Percentiles rank a stretch among this genome's conserved stretches.
Evolutionary conservation across 108 stramenopile species (phyloP).

Genomic region (Skeletonema potamos): DNA sequence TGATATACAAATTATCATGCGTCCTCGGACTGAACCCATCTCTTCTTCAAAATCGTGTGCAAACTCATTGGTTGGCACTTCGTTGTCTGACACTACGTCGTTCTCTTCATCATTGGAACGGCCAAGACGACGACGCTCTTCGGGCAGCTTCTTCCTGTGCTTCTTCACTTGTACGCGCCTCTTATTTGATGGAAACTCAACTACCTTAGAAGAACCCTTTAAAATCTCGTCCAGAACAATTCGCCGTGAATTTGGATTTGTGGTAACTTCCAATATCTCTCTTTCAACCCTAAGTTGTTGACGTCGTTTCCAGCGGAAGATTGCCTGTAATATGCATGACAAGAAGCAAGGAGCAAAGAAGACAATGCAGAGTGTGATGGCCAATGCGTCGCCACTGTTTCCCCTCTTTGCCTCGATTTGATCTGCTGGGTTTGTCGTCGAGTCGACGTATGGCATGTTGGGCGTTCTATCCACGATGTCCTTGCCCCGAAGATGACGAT

Average conservation of each 20-base stretch:
- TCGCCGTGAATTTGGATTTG: slow-evolving; percentile 23
- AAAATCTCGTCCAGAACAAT: slow-evolving; percentile 32
- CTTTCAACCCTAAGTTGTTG: slow-evolving; percentile 10
- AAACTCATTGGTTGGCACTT: background rate
- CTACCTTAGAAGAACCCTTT: slow-evolving; percentile 3
- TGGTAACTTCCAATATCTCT: slow-evolving; percentile 24
- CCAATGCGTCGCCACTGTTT: background rate
- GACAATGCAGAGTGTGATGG: background rate
- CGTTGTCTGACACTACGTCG: background rate
- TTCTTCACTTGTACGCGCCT: slow-evolving; percentile 22
- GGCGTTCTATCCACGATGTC: background rate
- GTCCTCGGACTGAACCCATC: background rate
- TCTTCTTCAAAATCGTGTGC: background rate
- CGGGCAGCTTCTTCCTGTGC: slow-evolving; percentile 7
- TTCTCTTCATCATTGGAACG: background rate
- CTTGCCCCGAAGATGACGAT: background rate
- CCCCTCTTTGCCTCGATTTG: background rate
- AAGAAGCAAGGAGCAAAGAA: slow-evolving; percentile 26
- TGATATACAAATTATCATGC: slow-evolving; percentile 6
- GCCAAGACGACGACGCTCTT: background rate
- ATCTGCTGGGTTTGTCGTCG: background rate
- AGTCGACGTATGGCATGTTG: background rate
- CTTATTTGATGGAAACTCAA: slow-evolving; percentile 6
- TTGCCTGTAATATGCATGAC: slow-evolving; percentile 9
- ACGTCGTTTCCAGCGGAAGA: slow-evolving; percentile 8